Conservation (phyloP, 495 filamentous ascomycete genomes). For the Geoglossum glabrum region DNA sequence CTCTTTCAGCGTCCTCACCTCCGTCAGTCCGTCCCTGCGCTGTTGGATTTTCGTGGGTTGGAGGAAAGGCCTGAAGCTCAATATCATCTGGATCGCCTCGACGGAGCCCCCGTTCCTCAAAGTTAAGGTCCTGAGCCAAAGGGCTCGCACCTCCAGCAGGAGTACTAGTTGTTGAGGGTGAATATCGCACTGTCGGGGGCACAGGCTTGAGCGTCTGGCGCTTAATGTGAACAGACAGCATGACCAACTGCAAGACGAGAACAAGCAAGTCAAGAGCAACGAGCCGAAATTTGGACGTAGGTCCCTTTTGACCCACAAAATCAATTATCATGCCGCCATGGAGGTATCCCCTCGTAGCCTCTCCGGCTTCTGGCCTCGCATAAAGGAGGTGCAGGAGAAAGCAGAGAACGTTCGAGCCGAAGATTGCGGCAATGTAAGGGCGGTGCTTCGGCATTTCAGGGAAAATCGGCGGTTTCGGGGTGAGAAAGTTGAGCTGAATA, state of each 20-base stretch:
- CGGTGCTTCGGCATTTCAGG: slow-evolving; percentile 33
- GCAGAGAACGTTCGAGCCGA: slow-evolving; percentile 51
- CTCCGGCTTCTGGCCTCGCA: slow-evolving; percentile 42
- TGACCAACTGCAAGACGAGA: slow-evolving; percentile 46
- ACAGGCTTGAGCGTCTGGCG: slow-evolving; percentile 28
- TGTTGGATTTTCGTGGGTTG: slow-evolving; percentile 1
- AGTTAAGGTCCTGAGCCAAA: slow-evolving; percentile 45
- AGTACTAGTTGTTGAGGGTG: not conserved
- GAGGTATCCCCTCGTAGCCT: slow-evolving; percentile 59
- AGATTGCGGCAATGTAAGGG: slow-evolving; percentile 48
- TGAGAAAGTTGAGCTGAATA: slow-evolving; percentile 56
- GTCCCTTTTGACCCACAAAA: slow-evolving; percentile 69
- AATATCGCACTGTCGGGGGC: not conserved
- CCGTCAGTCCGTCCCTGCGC: slow-evolving; percentile 9
- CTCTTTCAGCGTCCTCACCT: slow-evolving; percentile 25
- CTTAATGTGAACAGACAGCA: slow-evolving; percentile 54
- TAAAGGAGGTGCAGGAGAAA: slow-evolving; percentile 48
- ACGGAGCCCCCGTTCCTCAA: slow-evolving; percentile 60
- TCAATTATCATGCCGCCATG: slow-evolving; percentile 74
- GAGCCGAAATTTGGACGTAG: slow-evolving; percentile 43
- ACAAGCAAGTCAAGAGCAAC: slow-evolving; percentile 44
- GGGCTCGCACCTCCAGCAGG: slow-evolving; percentile 9
- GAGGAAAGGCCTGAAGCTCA: slow-evolving; percentile 24
- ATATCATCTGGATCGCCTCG: slow-evolving; percentile 27
- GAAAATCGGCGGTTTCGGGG: slow-evolving; percentile 52